A percentile compares a stretch with the other conserved stretches of the same genome.
These are phyloP conservation scores for Thraustochytrium striatum DNA, from an alignment of 352 stramenopile genomes.

Conservation along the genomic window DNA sequence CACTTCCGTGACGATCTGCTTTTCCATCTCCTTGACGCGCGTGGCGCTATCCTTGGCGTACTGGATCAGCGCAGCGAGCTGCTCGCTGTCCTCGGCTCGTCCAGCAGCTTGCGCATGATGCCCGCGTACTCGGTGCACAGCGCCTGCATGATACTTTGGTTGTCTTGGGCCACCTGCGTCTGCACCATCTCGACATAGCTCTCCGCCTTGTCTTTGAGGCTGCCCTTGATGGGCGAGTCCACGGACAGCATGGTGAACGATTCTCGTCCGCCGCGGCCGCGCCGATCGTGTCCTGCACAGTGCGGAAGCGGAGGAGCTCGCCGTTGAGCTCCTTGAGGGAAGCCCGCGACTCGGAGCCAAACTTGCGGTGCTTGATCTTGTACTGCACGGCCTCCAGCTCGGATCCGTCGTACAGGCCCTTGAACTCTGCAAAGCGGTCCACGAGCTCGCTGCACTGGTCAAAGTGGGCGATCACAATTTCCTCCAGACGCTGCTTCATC, in stretches of 20 bases:
- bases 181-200: conserved; percentile 31
- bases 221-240: conserved; percentile 41
- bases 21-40: conserved; percentile 39
- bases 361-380: conserved; percentile 45
- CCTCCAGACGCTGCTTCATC: not conserved
- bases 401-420: conserved; percentile 14
- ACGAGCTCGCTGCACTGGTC: not conserved
- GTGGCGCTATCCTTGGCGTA: conserved; percentile 45
- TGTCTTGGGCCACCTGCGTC: conserved; percentile 19
- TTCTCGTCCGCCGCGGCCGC: not conserved
- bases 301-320: conserved; percentile 24
- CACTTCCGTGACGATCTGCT: conserved; percentile 40
- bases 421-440: not conserved
- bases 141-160: conserved; percentile 7
- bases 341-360: conserved; percentile 5
- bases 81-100: conserved; percentile 42
- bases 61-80: conserved; percentile 45
- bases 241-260: not conserved
- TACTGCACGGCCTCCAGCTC: conserved; percentile 5
- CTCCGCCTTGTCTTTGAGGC: conserved; percentile 12
- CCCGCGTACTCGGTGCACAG: conserved; percentile 17
- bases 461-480: not conserved
- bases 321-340: conserved; percentile 41
- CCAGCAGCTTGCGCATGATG: conserved; percentile 21
- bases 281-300: not conserved